Evolutionary conservation across 768 basidiomycete species (phyloP).

Genomic region (Trametes villosa): DNA sequence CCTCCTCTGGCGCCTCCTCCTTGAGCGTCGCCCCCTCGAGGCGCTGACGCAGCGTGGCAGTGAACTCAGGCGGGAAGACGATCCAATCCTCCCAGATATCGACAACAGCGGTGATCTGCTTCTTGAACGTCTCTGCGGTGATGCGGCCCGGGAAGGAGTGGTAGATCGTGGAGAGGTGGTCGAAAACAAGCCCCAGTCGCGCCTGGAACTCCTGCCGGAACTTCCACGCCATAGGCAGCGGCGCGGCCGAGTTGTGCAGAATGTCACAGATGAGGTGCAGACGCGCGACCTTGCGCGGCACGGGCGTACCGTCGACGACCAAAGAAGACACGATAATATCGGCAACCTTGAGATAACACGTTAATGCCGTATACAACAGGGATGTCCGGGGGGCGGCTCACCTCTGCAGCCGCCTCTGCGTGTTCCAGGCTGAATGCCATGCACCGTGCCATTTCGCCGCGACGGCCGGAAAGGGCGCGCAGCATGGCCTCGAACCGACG

Average conservation of each 20-base stretch:
- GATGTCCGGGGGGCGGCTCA: constrained; percentile 36
- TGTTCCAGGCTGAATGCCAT: constrained; percentile 99
- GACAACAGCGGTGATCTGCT: constrained; percentile 84
- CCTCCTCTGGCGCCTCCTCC: constrained; percentile 34
- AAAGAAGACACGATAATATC: constrained; percentile 91
- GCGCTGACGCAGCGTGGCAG: constrained; percentile 67
- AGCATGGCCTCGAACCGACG: constrained; percentile 91
- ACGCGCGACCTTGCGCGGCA: constrained; percentile 96
- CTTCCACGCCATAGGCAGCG: constrained; percentile 96
- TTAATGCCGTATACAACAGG: constrained; percentile 14
- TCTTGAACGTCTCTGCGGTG: constrained; percentile 95
- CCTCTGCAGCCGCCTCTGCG: constrained; percentile 94
- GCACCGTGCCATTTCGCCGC: constrained; percentile 90
- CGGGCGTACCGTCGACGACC: constrained; percentile 88
- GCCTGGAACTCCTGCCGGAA: constrained; percentile 94
- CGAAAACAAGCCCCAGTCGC: constrained; percentile 91
- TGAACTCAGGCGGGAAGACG: constrained; percentile 90
- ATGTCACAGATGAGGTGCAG: constrained; percentile 97
- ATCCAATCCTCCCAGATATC: constrained; percentile 99
- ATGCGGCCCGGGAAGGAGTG: constrained; percentile 96
- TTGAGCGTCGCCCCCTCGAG: constrained; percentile 63
- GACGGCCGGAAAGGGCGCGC: constrained; percentile 79
- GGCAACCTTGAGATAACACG: constrained; percentile 59
- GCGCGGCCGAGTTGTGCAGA: constrained; percentile 92
- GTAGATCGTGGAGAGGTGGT: constrained; percentile 92